phyloP scores from a whole-genome alignment of 495 filamentous ascomycete genomes.

The Xylaria palmicola region DNA sequence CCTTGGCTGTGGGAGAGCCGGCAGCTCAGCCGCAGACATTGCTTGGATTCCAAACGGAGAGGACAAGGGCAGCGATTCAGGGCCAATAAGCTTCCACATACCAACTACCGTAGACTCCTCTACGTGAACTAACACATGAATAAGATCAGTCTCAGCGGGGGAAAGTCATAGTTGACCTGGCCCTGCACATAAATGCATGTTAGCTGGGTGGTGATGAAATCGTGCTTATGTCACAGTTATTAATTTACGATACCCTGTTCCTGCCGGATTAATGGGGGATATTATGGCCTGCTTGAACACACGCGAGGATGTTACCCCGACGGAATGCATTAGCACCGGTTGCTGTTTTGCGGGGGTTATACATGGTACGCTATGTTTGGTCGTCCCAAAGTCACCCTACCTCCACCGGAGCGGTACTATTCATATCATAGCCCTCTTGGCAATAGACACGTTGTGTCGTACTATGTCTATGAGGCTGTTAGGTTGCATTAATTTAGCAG shows the following conservation, averaged over 20 bases:
- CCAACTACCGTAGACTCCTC: not conserved
- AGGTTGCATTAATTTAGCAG: not conserved
- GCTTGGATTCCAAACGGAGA: not conserved
- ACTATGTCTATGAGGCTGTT: too few relatives aligned
- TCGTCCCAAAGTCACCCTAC: too few relatives aligned
- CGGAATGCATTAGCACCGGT: not conserved
- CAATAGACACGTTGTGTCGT: too few relatives aligned
- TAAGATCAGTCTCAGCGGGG: not conserved
- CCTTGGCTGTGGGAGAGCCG: not conserved
- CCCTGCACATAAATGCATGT: not conserved
- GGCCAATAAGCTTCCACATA: not conserved
- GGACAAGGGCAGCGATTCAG: not conserved
- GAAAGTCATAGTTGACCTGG: not conserved
- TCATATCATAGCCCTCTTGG: not conserved
- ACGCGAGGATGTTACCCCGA: not conserved
- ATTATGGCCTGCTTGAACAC: not conserved
- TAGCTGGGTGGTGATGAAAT: not conserved
- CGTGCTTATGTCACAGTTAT: constrained; percentile 5
- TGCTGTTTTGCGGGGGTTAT: not conserved
- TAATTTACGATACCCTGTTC: not conserved
- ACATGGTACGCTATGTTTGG: too few relatives aligned
- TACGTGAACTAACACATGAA: not conserved
- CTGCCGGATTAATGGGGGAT: not conserved
- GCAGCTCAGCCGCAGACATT: not conserved
- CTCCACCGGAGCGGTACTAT: not conserved